A percentile compares a stretch with the other conserved stretches of the same genome.
These are phyloP conservation scores for Crotalaria pallida DNA, from an alignment of 306 rosid genomes.

Conservation along the genomic window DNA sequence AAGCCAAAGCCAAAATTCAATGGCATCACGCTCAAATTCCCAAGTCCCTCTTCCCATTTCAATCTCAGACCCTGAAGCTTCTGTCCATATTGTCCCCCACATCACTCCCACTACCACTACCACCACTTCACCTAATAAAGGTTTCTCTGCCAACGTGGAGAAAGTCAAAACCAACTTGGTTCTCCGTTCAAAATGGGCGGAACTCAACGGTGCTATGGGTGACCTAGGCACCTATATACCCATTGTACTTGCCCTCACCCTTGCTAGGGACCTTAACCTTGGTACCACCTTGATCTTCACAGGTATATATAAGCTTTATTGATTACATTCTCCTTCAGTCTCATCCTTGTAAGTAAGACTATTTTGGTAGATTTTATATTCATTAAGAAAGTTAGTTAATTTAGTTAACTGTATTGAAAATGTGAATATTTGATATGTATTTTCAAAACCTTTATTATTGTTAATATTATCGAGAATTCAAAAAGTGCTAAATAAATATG, in stretches of 20 bases:
- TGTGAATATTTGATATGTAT: too few species aligned
- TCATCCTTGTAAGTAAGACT: too few species aligned
- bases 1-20: background rate
- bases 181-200: slow-evolving; percentile 56
- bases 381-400: too few species aligned
- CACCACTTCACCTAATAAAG: background rate
- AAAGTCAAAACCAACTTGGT: slow-evolving; percentile 42
- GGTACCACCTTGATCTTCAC: slow-evolving; percentile 82
- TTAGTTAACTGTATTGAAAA: too few species aligned
- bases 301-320: slow-evolving; percentile 28
- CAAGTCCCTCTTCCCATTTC: slow-evolving; percentile 1
- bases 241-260: slow-evolving; percentile 56
- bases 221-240: slow-evolving; percentile 82
- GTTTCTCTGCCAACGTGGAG: slow-evolving; percentile 4
- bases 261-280: slow-evolving; percentile 50
- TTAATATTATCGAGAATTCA: too few species aligned
- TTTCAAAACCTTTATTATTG: too few species aligned
- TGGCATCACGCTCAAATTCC: slow-evolving; percentile 29
- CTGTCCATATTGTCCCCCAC: background rate
- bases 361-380: too few species aligned
- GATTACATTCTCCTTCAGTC: too few species aligned
- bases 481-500: too few species aligned
- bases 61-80: slow-evolving; percentile 4
- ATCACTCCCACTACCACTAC: too few species aligned
- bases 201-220: slow-evolving; percentile 78